Evolutionary conservation across 768 basidiomycete genomes (phyloP).

Genomic region (Lactifluus hygrophoroides): DNA sequence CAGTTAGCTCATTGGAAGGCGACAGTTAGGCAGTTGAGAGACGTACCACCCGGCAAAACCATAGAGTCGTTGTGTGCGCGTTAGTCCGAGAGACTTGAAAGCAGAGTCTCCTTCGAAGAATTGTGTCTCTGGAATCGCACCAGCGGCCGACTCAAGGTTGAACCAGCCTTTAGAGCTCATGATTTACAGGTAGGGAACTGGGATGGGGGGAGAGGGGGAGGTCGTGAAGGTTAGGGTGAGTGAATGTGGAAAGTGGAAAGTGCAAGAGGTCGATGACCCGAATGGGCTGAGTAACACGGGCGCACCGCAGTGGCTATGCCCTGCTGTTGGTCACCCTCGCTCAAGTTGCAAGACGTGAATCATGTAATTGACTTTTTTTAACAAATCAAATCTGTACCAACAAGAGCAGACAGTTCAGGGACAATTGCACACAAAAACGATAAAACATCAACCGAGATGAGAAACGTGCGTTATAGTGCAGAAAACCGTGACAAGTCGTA

Average conservation of each 20-base stretch:
- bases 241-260: too few relatives aligned
- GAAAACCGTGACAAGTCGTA: slow-evolving; percentile 9
- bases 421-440: slow-evolving; percentile 3
- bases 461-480: neutral
- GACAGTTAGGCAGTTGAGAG: neutral
- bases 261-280: too few relatives aligned
- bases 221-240: neutral
- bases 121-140: slow-evolving; percentile 62
- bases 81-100: slow-evolving; percentile 70
- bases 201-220: neutral
- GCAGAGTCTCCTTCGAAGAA: slow-evolving; percentile 89
- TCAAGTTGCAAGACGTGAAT: too few relatives aligned
- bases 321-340: too few relatives aligned
- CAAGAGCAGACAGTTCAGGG: neutral
- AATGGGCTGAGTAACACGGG: too few relatives aligned
- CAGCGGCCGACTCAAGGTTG: slow-evolving; percentile 64
- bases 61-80: slow-evolving; percentile 73
- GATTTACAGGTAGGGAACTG: slow-evolving; percentile 26
- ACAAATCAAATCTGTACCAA: neutral
- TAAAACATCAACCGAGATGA: slow-evolving; percentile 15
- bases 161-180: slow-evolving; percentile 69
- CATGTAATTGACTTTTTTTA: neutral
- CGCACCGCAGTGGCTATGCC: too few relatives aligned
- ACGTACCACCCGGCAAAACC: slow-evolving; percentile 79
- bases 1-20: neutral